Conservation (phyloP, 768 basidiomycete genomes). For the Calocybe cyanea region DNA sequence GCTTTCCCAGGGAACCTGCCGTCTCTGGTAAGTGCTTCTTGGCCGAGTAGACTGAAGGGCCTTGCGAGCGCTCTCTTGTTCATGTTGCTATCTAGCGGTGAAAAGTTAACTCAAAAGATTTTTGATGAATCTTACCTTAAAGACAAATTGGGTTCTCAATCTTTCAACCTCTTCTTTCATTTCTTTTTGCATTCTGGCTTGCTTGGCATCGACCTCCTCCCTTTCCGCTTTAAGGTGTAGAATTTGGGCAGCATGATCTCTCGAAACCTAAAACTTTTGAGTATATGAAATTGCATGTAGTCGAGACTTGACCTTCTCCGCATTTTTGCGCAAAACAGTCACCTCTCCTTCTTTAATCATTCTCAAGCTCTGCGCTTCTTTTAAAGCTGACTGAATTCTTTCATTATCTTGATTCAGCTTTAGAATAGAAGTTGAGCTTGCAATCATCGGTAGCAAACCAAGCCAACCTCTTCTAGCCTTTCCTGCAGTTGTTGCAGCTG, state of each 20-base stretch:
- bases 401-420: slow-evolving; percentile 52
- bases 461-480: slow-evolving; percentile 46
- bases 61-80: slow-evolving; percentile 56
- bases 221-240: slow-evolving; percentile 54
- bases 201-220: slow-evolving; percentile 56
- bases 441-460: slow-evolving; percentile 3
- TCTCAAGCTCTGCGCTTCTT: slow-evolving; percentile 46
- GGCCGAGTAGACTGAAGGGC: slow-evolving; percentile 42
- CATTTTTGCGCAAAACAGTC: slow-evolving; percentile 56
- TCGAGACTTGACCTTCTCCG: slow-evolving; percentile 54
- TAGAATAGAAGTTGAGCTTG: slow-evolving; percentile 14
- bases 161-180: slow-evolving; percentile 68
- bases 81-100: slow-evolving; percentile 51
- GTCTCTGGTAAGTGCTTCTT: slow-evolving; percentile 31
- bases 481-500: slow-evolving; percentile 28
- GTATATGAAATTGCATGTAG: background rate
- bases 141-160: slow-evolving; percentile 61
- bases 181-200: slow-evolving; percentile 53
- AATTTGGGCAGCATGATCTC: slow-evolving; percentile 57
- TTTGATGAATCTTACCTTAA: slow-evolving; percentile 46
- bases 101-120: background rate
- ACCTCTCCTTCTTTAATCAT: slow-evolving; percentile 71
- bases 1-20: slow-evolving; percentile 24
- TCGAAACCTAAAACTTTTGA: slow-evolving; percentile 38
- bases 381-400: slow-evolving; percentile 39